Conservation (phyloP, 2,329 filamentous ascomycete species). For the Rutstroemia sp. region DNA sequence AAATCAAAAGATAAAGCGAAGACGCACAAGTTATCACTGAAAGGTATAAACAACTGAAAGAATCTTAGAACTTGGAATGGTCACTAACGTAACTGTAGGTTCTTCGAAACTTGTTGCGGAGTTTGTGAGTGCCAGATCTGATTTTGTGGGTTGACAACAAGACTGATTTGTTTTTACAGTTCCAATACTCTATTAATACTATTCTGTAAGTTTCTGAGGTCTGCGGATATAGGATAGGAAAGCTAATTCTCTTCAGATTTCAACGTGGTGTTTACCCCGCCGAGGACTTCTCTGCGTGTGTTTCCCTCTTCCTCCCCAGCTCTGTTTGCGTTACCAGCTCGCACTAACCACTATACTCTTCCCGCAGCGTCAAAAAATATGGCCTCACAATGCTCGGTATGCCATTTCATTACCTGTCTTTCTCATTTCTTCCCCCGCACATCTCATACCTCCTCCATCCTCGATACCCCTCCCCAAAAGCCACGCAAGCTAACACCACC, state of each 20-base stretch:
- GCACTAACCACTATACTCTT: constrained; percentile 6
- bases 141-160: background rate
- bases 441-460: background rate
- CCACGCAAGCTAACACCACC: background rate
- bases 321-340: background rate
- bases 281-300: constrained; percentile 89
- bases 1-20: constrained; percentile 67
- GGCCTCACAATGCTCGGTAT: constrained; percentile 59
- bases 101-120: constrained; percentile 86
- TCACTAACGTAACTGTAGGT: constrained; percentile 37
- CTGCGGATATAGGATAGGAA: background rate
- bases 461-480: background rate
- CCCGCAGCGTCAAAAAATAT: constrained; percentile 90
- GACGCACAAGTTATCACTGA: constrained; percentile 88
- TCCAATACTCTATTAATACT: constrained; percentile 97
- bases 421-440: too few species aligned
- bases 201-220: constrained; percentile 59
- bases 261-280: constrained; percentile 82
- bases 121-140: constrained; percentile 58
- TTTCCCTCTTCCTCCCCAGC: constrained; percentile 12
- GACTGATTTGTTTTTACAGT: constrained; percentile 40
- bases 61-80: background rate
- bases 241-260: constrained; percentile 48
- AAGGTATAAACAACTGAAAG: constrained; percentile 49
- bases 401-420: background rate